Evolutionary conservation across 352 stramenopile species (phyloP).

Genomic region (Aphanomyces euteiches): DNA sequence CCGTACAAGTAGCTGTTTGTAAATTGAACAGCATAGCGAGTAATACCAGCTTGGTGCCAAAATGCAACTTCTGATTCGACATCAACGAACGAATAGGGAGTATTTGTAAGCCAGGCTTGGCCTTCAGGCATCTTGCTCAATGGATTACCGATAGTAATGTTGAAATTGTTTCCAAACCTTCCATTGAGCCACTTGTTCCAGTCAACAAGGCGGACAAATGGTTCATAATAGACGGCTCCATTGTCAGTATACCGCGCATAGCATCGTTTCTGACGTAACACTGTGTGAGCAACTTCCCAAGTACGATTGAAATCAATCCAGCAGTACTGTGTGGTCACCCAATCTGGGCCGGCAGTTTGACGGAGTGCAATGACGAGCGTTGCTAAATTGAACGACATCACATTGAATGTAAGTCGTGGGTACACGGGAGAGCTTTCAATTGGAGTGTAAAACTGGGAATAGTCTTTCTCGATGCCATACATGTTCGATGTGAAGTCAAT

Average conservation of each 20-base stretch:
- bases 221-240: slow-evolving; percentile 9
- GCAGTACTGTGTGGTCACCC: slow-evolving; percentile 15
- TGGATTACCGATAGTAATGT: neutral
- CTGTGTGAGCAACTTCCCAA: slow-evolving; percentile 26
- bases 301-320: slow-evolving; percentile 22
- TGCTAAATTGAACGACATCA: neutral
- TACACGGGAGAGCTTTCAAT: neutral
- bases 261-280: slow-evolving; percentile 2
- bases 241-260: neutral
- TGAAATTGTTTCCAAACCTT: neutral
- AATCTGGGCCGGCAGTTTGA: neutral
- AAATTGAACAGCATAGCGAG: neutral
- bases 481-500: neutral
- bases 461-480: neutral
- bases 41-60: neutral
- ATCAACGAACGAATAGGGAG: neutral
- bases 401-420: neutral
- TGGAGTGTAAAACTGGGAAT: slow-evolving; percentile 3
- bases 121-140: neutral
- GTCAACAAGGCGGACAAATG: slow-evolving; percentile 1
- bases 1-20: slow-evolving; percentile 10
- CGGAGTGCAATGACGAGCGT: neutral
- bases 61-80: neutral
- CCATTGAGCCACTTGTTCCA: neutral
- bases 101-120: neutral